Conservation (phyloP, 2,329 filamentous ascomycete genomes). For the Calonectria pteridis region DNA sequence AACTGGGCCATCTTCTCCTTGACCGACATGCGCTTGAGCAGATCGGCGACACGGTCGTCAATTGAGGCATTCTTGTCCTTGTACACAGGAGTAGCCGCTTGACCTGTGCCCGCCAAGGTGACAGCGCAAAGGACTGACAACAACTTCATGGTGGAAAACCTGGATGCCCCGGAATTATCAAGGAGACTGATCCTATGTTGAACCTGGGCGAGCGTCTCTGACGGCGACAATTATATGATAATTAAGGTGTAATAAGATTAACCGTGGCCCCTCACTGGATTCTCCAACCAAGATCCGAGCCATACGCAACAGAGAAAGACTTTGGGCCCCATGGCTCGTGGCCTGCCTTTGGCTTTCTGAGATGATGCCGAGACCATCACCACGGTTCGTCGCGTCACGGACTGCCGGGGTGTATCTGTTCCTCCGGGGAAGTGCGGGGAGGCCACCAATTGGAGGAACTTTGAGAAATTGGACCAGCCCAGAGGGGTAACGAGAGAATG, state of each 20-base stretch:
- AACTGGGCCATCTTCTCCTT: conserved; percentile 80
- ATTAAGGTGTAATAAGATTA: conserved; percentile 31
- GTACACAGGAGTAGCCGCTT: conserved; percentile 62
- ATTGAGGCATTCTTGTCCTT: conserved; percentile 73
- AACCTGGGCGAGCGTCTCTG: background rate
- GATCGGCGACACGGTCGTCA: conserved; percentile 74
- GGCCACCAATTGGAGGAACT: conserved; percentile 30
- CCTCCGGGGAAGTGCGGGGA: conserved; percentile 41
- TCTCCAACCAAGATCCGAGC: conserved; percentile 20
- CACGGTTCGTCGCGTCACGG: conserved; percentile 21
- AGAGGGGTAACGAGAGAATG: conserved; percentile 28
- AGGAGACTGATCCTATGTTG: conserved; percentile 11
- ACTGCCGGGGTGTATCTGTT: conserved; percentile 29
- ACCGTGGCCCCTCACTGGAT: conserved; percentile 30
- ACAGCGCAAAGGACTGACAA: conserved; percentile 40
- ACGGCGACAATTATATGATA: conserved; percentile 19
- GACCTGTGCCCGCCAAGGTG: conserved; percentile 38
- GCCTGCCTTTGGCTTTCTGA: conserved; percentile 25
- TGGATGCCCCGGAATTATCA: conserved; percentile 20
- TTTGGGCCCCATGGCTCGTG: conserved; percentile 16
- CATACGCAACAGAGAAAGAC: conserved; percentile 8
- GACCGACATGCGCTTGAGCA: conserved; percentile 79
- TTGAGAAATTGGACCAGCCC: conserved; percentile 26
- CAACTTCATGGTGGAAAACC: conserved; percentile 45
- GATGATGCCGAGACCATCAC: conserved; percentile 36